Percentiles rank a stretch among this genome's conserved stretches.
Conservation (phyloP, 2,329 filamentous ascomycete genomes). For the Ophiostoma perfectum region DNA sequence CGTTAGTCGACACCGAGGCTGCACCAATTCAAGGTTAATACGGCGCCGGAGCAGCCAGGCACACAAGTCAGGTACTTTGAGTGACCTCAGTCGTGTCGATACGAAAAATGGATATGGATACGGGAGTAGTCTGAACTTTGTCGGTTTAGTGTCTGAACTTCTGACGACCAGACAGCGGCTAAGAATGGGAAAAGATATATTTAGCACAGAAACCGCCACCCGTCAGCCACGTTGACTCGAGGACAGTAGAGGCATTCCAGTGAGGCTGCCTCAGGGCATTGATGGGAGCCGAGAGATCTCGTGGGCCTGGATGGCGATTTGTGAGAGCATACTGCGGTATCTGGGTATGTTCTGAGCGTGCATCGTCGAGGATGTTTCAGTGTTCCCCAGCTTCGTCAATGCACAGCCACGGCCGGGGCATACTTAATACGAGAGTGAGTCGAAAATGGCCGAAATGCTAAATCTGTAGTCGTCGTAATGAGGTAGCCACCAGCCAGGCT, state of each 20-base stretch:
- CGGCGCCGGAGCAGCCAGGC: no score
- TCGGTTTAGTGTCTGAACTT: no score
- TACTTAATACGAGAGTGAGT: neutral
- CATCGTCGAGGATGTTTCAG: neutral
- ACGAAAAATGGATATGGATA: no score
- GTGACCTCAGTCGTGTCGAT: no score
- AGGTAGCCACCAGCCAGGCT: slow-evolving; percentile 4
- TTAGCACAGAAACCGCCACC: slow-evolving; percentile 7
- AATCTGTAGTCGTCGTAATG: neutral
- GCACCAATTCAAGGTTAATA: no score
- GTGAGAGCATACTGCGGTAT: neutral
- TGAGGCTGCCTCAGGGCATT: neutral
- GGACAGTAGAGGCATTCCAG: neutral
- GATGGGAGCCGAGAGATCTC: neutral
- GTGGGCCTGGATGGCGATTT: neutral
- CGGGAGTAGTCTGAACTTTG: neutral
- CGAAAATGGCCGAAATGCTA: no score
- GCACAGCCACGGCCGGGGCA: slow-evolving; percentile 1
- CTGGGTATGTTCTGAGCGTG: no score
- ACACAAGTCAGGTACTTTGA: no score
- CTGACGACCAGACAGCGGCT: neutral
- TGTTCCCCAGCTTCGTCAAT: neutral
- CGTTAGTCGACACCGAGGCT: no score
- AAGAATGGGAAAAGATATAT: slow-evolving; percentile 5
- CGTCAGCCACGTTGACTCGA: neutral